Percentiles rank a stretch among this genome's conserved stretches.
These are phyloP conservation scores for Candida sanyiensis DNA, from an alignment of 805 yeast genomes.

Conservation along the genomic window DNA sequence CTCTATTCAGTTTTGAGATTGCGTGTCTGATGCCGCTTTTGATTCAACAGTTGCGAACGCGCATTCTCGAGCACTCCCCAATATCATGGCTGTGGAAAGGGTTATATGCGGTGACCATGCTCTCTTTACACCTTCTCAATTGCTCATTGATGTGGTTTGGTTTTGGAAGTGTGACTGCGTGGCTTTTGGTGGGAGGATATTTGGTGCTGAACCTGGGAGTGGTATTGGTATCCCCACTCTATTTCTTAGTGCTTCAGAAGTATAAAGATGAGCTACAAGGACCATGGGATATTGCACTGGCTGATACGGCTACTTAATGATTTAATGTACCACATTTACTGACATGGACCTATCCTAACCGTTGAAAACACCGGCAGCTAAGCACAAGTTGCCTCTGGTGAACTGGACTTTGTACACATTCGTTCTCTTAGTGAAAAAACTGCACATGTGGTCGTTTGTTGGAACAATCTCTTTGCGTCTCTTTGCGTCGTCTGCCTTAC, in stretches of 20 bases:
- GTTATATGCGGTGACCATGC: neutral
- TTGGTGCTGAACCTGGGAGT: conserved; percentile 41
- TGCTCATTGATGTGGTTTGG: conserved; percentile 23
- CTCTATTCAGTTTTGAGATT: conserved; percentile 63
- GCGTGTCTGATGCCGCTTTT: conserved; percentile 71
- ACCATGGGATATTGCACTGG: conserved; percentile 77
- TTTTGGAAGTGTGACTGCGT: conserved; percentile 32
- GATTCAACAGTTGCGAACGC: conserved; percentile 48
- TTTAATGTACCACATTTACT: neutral
- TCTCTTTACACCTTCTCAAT: conserved; percentile 6
- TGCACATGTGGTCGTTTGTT: conserved; percentile 85
- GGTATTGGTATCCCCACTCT: conserved; percentile 56
- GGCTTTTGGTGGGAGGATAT: conserved; percentile 40
- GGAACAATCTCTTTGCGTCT: conserved; percentile 70
- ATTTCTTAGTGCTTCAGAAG: conserved; percentile 65
- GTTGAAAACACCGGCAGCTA: conserved; percentile 85
- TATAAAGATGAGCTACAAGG: conserved; percentile 85
- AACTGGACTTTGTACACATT: conserved; percentile 92
- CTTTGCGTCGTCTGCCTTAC: conserved; percentile 41
- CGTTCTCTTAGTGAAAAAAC: conserved; percentile 87
- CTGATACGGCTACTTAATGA: conserved; percentile 48
- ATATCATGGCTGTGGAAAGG: neutral
- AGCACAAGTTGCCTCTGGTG: conserved; percentile 82
- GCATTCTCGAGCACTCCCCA: neutral
- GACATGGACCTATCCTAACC: conserved; percentile 10